phyloP scores from a whole-genome alignment of 371 early-diverging fungal genomes.

The Apophysomyces sp. region DNA sequence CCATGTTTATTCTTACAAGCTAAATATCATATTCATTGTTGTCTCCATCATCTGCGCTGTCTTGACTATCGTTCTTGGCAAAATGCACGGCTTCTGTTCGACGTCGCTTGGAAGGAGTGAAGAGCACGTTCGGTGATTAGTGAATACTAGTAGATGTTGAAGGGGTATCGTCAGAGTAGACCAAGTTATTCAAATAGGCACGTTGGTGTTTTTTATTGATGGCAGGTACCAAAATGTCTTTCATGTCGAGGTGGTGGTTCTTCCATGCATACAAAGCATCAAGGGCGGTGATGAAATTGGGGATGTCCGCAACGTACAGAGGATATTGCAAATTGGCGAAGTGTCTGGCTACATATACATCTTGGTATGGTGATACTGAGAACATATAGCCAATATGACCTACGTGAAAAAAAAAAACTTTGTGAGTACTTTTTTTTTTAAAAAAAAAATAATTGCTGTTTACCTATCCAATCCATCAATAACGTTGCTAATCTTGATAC shows the following conservation, averaged over 20 bases:
- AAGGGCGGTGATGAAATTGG: neutral
- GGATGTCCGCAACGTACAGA: conserved; percentile 7
- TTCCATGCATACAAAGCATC: neutral
- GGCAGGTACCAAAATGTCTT: neutral
- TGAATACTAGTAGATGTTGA: neutral
- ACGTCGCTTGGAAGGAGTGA: neutral
- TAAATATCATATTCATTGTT: too few species aligned
- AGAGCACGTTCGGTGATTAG: neutral
- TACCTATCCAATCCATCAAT: neutral
- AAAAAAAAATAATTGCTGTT: too few species aligned
- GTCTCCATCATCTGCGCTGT: too few species aligned
- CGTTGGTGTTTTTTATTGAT: neutral
- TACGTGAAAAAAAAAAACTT: neutral
- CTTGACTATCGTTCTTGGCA: too few species aligned
- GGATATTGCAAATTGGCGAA: neutral
- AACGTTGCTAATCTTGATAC: neutral
- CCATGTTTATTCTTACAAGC: too few species aligned
- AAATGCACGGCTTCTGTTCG: too few species aligned
- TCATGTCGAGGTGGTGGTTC: neutral
- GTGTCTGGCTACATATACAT: neutral
- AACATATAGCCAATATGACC: neutral
- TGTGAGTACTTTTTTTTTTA: too few species aligned
- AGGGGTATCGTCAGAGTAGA: neutral
- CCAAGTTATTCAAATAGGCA: neutral
- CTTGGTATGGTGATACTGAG: neutral